Evolutionary conservation across 2,329 filamentous ascomycete species (phyloP).

Genomic region (Fusarium virguliforme): DNA sequence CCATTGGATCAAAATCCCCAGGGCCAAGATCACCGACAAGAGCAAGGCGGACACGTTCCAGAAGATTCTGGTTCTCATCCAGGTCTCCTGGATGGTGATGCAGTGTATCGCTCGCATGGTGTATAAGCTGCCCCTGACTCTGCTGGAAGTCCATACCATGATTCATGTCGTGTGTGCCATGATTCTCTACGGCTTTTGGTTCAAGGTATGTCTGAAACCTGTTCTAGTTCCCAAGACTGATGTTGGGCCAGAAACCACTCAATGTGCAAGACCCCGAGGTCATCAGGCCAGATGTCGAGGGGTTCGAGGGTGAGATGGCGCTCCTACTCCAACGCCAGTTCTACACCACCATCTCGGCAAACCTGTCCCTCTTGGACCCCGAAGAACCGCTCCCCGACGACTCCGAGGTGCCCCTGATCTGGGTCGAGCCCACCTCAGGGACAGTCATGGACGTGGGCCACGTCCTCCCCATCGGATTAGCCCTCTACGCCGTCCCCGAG

Average conservation of each 20-base stretch:
- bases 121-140: slow-evolving; percentile 55
- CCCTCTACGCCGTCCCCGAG: not conserved
- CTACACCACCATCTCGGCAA: not conserved
- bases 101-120: slow-evolving; percentile 55
- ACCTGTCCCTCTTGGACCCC: not conserved
- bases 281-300: not conserved
- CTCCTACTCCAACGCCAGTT: slow-evolving; percentile 28
- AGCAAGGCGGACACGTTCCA: slow-evolving; percentile 58
- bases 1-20: slow-evolving; percentile 20
- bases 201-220: slow-evolving; percentile 18
- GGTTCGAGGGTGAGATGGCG: slow-evolving; percentile 27
- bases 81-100: slow-evolving; percentile 58
- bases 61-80: slow-evolving; percentile 57
- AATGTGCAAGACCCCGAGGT: slow-evolving; percentile 28
- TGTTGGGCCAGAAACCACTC: slow-evolving; percentile 34
- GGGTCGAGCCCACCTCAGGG: not conserved
- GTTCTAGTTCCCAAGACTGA: not conserved
- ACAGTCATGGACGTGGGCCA: not conserved
- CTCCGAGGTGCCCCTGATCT: not conserved
- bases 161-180: slow-evolving; percentile 43
- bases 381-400: not conserved
- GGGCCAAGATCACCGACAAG: slow-evolving; percentile 53
- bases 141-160: slow-evolving; percentile 56
- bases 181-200: slow-evolving; percentile 42
- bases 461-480: not conserved